Conservation (phyloP, 305 asterid species). For the Lippia alba region DNA sequence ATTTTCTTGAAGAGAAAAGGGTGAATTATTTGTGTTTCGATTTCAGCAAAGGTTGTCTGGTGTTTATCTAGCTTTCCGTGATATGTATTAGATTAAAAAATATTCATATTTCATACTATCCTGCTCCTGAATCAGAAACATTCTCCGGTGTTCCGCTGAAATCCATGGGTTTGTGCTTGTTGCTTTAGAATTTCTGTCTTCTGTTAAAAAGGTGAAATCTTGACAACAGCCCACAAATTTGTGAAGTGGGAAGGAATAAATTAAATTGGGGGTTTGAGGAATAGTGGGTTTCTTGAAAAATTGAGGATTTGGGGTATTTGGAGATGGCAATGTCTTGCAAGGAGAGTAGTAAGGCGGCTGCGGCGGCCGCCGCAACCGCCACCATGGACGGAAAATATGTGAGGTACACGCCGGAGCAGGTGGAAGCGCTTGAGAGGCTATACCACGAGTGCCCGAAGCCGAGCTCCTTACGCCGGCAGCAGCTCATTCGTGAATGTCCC, state of each 20-base stretch:
- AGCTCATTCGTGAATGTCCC: constrained; percentile 71
- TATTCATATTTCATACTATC: neutral
- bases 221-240: constrained; percentile 25
- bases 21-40: constrained; percentile 22
- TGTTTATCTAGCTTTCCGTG: constrained; percentile 39
- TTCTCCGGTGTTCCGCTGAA: constrained; percentile 21
- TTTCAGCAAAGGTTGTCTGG: constrained; percentile 41
- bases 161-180: constrained; percentile 29
- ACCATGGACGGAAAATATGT: constrained; percentile 64
- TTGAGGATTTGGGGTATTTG: constrained; percentile 29
- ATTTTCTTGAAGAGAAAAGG: constrained; percentile 36
- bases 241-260: constrained; percentile 28
- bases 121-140: constrained; percentile 33
- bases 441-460: constrained; percentile 75
- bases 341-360: constrained; percentile 45
- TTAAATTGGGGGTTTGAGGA: constrained; percentile 6
- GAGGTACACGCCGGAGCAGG: constrained; percentile 74
- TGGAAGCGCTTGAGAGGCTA: constrained; percentile 71
- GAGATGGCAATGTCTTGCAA: constrained; percentile 62
- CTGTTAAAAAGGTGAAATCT: constrained; percentile 22
- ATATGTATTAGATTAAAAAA: constrained; percentile 19
- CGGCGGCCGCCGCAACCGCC: constrained; percentile 33
- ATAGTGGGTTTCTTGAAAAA: constrained; percentile 11
- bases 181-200: constrained; percentile 24
- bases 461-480: constrained; percentile 70